Base-by-base conservation (phyloP, 2,329 filamentous ascomycete species). In the Phyllachora maydis region DNA sequence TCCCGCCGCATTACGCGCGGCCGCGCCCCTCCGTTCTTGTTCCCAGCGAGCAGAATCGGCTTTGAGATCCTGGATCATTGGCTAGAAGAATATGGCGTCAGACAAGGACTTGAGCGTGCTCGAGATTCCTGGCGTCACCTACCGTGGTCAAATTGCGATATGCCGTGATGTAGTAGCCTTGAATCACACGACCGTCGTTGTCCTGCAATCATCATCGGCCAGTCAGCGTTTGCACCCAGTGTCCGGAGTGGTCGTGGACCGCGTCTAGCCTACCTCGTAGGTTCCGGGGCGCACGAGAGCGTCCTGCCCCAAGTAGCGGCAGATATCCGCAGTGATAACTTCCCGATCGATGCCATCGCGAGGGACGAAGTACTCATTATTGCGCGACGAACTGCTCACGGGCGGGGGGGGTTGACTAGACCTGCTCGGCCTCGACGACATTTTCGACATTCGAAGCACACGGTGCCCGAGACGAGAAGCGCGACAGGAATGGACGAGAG, bases 321-420 rank as follows among this genome's bases (percentile, higher is more conserved):
- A 82, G 35, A 83, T 79, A 45, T 83, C 76, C 43, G 74, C 71
- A 32, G 77, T 78, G 49, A 83, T 81, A 39, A 83, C 76, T 48
- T 83, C 75, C 38, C 75, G 69, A 45, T 77, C 74, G 47, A 83
- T 83, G 42, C 76, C 75, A 47, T 81, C 72, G 39, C 72, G 67
- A 21, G 73, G 71, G 26, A 82, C 68, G 46, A 82, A 82, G 45
- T 81, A 82, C 50, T 81, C 73, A 48, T 78, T 78, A 45, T 74
- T 65, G 29, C 64, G 60, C 32, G 45, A 42, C 28, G 51, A 47
- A 26, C 53, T 43, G 24, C 20, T 26, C 16, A 51, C 40, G 30
- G 49, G 37, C 32, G 35, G 43, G 32, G 30, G 43, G 33, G 36
- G 45, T 36, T 43, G 32, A 26, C 19, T 46, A 37, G 48, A 23